Evolutionary conservation across 202 grass and related monocot genomes (phyloP), one percentile per base, ranked within the genome.

Genomic region (Schoenoplectus triqueter): DNA sequence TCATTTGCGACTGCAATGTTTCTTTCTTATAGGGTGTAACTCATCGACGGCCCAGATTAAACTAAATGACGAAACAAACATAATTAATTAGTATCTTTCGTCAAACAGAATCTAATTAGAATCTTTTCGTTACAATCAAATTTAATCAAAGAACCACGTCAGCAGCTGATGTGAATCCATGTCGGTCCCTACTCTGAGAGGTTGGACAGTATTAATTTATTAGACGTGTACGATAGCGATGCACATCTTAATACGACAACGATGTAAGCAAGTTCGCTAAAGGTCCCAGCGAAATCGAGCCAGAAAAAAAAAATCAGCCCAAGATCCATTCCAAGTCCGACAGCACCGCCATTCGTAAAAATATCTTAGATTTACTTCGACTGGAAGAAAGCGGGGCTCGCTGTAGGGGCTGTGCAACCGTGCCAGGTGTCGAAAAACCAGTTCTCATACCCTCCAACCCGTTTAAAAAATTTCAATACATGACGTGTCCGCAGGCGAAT

Each of bases 301-400:
- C 6, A 46, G 13, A 46, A 70, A 70, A 31, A 31, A 31, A 46
- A 41, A 70, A 22, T 73, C 70, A 52, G 7, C 14, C n/a, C 6
- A 10, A 44, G 20, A 73, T 52, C 47, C 10, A 5, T 19, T 22
- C 47, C 44, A 9, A 49, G 5, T 49, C n/a, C 41, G 19, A 31
- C 10, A 5, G 71, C 47, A 74, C 74, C 74, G 74, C 74, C 74
- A 60, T 44, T 0, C 1, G 14, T 8, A 60, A 78, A 78, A 78
- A 78, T 60, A 78, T 78, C 74, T 78, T 31, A 8, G 51, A 78
- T 78, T 78, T 78, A 2, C 74, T 78, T 78, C 70, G 3, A 7
- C 17, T 11, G 5, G 70, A 74, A 74, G 70, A 46, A 74, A 73
- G 3, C 8, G 44, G 88, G 64, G 6, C 46, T 17, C 67, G 73